These are phyloP conservation scores for Trypanosoma brucei DNA, from an alignment of 208 protist genomes.

Conservation along the genomic window DNA sequence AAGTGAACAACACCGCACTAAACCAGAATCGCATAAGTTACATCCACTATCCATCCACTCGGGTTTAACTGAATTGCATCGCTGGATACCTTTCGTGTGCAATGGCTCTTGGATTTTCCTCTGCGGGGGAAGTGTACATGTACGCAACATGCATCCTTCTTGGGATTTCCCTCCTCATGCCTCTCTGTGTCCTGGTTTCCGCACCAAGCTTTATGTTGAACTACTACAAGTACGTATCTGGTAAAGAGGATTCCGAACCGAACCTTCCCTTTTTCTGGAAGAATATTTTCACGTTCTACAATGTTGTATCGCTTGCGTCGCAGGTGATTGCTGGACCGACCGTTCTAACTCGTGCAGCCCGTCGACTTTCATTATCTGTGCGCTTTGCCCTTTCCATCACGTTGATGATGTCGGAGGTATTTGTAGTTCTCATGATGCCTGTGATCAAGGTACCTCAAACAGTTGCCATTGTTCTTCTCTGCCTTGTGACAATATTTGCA, in stretches of 20 bases:
- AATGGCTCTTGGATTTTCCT: conserved; percentile 42
- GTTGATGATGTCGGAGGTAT: conserved; percentile 63
- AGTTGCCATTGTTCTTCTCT: conserved; percentile 59
- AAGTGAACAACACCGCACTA: neutral
- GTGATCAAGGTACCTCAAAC: conserved; percentile 34
- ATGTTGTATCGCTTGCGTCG: conserved; percentile 56
- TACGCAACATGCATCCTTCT: conserved; percentile 78
- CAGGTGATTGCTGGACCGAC: conserved; percentile 67
- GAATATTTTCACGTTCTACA: conserved; percentile 82
- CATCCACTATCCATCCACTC: neutral
- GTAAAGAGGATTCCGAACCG: conserved; percentile 35
- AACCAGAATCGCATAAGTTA: neutral
- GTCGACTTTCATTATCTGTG: conserved; percentile 45
- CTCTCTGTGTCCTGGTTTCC: conserved; percentile 81
- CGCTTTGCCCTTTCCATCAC: conserved; percentile 49
- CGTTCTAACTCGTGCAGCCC: conserved; percentile 46
- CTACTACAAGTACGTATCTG: conserved; percentile 80
- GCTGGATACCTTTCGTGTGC: neutral
- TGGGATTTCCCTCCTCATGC: conserved; percentile 85
- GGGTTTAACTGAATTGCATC: neutral
- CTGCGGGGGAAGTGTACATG: conserved; percentile 44
- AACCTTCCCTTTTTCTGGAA: conserved; percentile 51
- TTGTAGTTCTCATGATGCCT: conserved; percentile 60
- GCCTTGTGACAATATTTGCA: conserved; percentile 51
- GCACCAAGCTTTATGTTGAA: conserved; percentile 77